Evolutionary conservation across 495 filamentous ascomycete species (phyloP), one percentile per base, ranked within the genome.

Genomic region (Penicillium turbatum): DNA sequence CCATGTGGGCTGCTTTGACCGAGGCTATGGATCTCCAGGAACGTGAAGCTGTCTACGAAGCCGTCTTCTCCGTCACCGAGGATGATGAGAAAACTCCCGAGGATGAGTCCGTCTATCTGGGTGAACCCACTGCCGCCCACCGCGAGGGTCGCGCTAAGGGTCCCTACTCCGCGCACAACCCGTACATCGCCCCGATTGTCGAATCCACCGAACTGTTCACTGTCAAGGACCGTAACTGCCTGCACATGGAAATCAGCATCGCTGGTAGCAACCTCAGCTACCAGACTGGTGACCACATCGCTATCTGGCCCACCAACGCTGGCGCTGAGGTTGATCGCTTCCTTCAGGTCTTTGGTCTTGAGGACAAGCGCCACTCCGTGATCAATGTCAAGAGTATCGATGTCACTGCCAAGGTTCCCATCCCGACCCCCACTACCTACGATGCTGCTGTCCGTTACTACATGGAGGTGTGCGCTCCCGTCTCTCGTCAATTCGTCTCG

Each of bases 221-320:
- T 31, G 89, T 92, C 62, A 92, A 92, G 69, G 89, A 88, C 59
- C 82, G 93, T 34, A 97, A 97, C 76, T 99, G 93, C 66, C 73
- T 99, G 60, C 93, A 99, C 69, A 87, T 97, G 85, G 93, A 99
- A 71, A 86, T 99, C 60, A 89, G 92, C 68, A 82, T 99, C 64
- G 85, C 84, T 55, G 87, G 82, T 55, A 95, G 92, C 48, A 75
- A 75, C 47, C 75, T 97, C 46, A 83, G 79, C 39, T 99, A 99
- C 72, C 89, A 92, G 65, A 97, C 95, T 32, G 93, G 93, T 63
- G 93, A 99, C 66, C 93, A 99, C 73, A 86, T 99, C 60, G 93
- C 93, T 35, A 73, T 99, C 58, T 99, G 93, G 93, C 93, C 93
- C 11, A 97, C 92, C 12, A 99, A 99, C 68, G 79, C 93, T 32